These are phyloP conservation scores for Marasmius fiardii DNA, from an alignment of 1,284 basidiomycete genomes.

Conservation along the genomic window DNA sequence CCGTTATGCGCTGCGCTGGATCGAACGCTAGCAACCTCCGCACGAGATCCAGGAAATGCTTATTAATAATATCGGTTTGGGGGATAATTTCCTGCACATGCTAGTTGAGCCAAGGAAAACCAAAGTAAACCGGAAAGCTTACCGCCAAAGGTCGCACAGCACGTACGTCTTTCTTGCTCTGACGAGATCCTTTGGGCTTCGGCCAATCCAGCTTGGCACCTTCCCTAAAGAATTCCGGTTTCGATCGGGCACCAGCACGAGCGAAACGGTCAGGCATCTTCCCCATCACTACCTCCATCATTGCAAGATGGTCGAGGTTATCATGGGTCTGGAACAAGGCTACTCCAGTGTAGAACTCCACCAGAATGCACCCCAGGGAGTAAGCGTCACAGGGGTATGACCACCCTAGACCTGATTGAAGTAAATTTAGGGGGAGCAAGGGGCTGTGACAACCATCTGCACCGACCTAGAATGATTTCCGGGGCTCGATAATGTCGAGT, in stretches of 20 bases:
- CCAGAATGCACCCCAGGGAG: constrained; percentile 97
- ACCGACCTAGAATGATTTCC: constrained; percentile 94
- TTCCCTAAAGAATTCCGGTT: constrained; percentile 93
- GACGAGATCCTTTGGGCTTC: constrained; percentile 79
- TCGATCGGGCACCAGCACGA: constrained; percentile 66
- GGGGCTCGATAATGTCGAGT: constrained; percentile 99
- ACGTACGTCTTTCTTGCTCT: constrained; percentile 93
- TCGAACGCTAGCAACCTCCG: constrained; percentile 89
- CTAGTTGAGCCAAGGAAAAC: constrained; percentile 12
- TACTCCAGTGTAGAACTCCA: constrained; percentile 97
- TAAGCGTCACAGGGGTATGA: constrained; percentile 98
- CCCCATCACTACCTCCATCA: constrained; percentile 99
- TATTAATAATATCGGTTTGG: constrained; percentile 66
- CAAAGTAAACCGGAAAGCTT: constrained; percentile 23
- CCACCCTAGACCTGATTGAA: constrained; percentile 83
- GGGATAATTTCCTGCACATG: constrained; percentile 77
- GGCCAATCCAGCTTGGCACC: constrained; percentile 88
- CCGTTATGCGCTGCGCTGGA: constrained; percentile 81
- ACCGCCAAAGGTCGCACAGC: constrained; percentile 80
- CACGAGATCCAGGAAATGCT: constrained; percentile 85
- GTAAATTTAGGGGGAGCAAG: constrained; percentile 14
- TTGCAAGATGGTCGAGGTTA: constrained; percentile 97
- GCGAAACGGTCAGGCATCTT: constrained; percentile 89
- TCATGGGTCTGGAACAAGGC: constrained; percentile 99
- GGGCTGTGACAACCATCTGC: neutral